phyloP scores from a whole-genome alignment of 495 filamentous ascomycete genomes.

The Aspergillus sparsus region DNA sequence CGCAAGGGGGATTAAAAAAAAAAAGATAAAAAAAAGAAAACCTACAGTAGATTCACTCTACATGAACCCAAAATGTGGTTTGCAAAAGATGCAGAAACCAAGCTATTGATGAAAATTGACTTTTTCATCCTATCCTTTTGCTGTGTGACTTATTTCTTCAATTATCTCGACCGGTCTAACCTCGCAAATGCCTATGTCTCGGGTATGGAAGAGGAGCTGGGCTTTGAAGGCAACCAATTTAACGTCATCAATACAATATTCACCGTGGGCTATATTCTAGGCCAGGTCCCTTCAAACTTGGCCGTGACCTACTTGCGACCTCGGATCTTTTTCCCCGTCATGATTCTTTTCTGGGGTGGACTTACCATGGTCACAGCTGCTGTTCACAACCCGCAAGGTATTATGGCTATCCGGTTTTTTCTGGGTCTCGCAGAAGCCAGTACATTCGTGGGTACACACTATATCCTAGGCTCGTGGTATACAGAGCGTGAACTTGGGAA shows the following conservation, averaged over 20 bases:
- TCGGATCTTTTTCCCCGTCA: conserved; percentile 59
- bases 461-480: conserved; percentile 69
- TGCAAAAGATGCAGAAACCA: conserved; percentile 18
- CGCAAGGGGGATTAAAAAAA: too few relatives aligned
- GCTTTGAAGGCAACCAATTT: conserved; percentile 57
- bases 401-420: conserved; percentile 71
- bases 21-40: not conserved
- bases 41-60: not conserved
- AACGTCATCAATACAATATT: conserved; percentile 58
- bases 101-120: conserved; percentile 42
- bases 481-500: conserved; percentile 65
- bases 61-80: conserved; percentile 17
- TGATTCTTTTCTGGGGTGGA: conserved; percentile 61
- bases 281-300: conserved; percentile 61
- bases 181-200: conserved; percentile 65
- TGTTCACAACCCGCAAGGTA: conserved; percentile 48
- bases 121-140: conserved; percentile 68
- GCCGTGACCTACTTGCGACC: conserved; percentile 60
- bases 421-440: conserved; percentile 61
- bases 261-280: conserved; percentile 53
- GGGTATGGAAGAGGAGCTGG: conserved; percentile 65
- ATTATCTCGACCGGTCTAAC: conserved; percentile 58
- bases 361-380: conserved; percentile 62
- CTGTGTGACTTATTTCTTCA: conserved; percentile 59
- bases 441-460: conserved; percentile 65